Evolutionary conservation across 2,329 filamentous ascomycete species (phyloP).

Genomic region (Aspergillus niger): DNA sequence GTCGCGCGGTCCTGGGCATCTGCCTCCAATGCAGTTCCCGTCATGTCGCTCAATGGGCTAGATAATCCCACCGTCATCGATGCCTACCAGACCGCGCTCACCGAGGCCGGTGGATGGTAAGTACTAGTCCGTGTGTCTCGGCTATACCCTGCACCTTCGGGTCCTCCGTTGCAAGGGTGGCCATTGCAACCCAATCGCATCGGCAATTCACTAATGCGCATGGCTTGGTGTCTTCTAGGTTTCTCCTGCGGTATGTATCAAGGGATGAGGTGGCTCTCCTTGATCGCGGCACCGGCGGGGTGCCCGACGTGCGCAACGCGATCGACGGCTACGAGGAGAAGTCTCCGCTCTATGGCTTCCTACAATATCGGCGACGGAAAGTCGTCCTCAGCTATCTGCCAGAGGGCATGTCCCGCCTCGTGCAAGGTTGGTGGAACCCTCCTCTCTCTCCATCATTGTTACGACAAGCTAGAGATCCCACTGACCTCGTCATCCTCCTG

Average conservation of each 20-base stretch:
- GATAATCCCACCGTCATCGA: conserved; percentile 79
- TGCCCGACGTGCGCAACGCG: conserved; percentile 77
- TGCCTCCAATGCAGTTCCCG: conserved; percentile 39
- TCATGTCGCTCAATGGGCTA: conserved; percentile 95
- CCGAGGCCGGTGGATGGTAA: conserved; percentile 93
- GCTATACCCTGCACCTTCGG: conserved; percentile 12
- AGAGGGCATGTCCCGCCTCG: conserved; percentile 82
- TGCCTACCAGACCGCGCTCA: conserved; percentile 76
- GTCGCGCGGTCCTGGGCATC: conserved; percentile 9
- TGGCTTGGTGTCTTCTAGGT: conserved; percentile 59
- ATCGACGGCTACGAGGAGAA: conserved; percentile 78
- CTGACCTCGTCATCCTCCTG: conserved; percentile 13
- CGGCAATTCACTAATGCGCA: conserved; percentile 8
- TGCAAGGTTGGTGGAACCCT: conserved; percentile 69
- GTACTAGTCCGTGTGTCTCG: conserved; percentile 36
- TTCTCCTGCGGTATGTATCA: conserved; percentile 86
- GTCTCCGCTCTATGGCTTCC: conserved; percentile 87
- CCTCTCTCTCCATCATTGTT: neutral
- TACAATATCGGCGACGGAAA: conserved; percentile 86
- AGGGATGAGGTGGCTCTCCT: conserved; percentile 85
- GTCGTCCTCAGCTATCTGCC: conserved; percentile 92
- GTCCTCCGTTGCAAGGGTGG: conserved; percentile 12
- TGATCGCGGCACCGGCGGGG: conserved; percentile 74
- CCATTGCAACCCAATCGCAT: conserved; percentile 3
- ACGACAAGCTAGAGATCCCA: neutral